A percentile compares a stretch with the other conserved stretches of the same genome.
Conservation (phyloP, 352 stramenopile genomes). For the Aphanomyces invadans region DNA sequence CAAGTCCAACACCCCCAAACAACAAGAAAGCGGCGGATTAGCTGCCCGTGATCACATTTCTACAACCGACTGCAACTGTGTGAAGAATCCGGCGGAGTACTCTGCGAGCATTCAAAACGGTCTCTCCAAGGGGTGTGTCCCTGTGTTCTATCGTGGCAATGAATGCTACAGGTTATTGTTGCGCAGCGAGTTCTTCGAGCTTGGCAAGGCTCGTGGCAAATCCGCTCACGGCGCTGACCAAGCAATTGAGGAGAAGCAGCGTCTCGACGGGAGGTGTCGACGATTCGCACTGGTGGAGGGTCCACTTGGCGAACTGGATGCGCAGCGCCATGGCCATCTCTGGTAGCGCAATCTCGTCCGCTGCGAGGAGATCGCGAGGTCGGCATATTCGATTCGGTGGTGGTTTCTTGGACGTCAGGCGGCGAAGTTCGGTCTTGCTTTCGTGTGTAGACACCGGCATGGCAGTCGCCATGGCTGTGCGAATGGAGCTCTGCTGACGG, state of each 20-base stretch:
- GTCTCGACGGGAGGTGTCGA: conserved; percentile 78
- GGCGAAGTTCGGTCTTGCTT: neutral
- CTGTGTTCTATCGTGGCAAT: too few species aligned
- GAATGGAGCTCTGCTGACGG: neutral
- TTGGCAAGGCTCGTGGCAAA: conserved; percentile 62
- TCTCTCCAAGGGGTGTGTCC: conserved; percentile 42
- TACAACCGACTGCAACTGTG: too few species aligned
- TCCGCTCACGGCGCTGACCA: conserved; percentile 72
- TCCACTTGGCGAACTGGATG: conserved; percentile 64
- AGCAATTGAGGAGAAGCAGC: conserved; percentile 68
- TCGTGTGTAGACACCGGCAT: neutral
- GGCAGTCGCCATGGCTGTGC: neutral
- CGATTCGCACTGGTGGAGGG: conserved; percentile 70
- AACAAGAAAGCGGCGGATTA: too few species aligned
- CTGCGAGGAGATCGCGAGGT: neutral
- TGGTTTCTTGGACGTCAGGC: neutral
- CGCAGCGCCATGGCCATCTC: conserved; percentile 76
- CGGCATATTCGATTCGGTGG: neutral
- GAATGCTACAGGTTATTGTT: conserved; percentile 17
- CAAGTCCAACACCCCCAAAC: too few species aligned
- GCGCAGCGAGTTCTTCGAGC: conserved; percentile 55
- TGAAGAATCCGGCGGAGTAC: too few species aligned
- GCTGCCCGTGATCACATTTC: too few species aligned
- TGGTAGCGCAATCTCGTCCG: conserved; percentile 54
- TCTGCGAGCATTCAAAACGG: too few species aligned